Percentiles rank a stretch among this genome's conserved stretches.
These are phyloP conservation scores for Trichoderma parareesei DNA, from an alignment of 495 filamentous ascomycete genomes.

Conservation along the genomic window DNA sequence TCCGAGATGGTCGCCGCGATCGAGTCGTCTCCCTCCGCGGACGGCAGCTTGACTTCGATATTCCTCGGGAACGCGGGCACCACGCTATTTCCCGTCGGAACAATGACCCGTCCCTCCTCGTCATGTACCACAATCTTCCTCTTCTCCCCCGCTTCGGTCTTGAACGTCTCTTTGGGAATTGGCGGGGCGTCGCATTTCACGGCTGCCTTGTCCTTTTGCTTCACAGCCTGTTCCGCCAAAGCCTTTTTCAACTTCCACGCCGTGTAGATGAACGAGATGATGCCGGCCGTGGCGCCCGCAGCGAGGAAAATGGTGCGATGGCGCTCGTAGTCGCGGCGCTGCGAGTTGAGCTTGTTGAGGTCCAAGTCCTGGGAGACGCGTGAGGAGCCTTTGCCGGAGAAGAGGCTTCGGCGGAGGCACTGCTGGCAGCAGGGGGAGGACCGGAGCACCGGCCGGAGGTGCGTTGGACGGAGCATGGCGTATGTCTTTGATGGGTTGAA, in stretches of 20 bases:
- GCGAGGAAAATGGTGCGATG: conserved; percentile 39
- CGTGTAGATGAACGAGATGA: conserved; percentile 40
- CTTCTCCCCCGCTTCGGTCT: conserved; percentile 31
- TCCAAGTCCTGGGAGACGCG: conserved; percentile 39
- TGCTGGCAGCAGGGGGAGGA: conserved; percentile 10
- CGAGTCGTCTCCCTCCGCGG: conserved; percentile 15
- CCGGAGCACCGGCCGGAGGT: conserved; percentile 19
- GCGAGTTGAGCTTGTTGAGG: conserved; percentile 31
- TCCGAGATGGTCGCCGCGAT: conserved; percentile 17
- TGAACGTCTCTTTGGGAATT: conserved; percentile 36
- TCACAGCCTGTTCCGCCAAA: conserved; percentile 15
- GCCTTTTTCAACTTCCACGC: conserved; percentile 32
- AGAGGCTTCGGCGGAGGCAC: conserved; percentile 28
- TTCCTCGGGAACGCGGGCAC: conserved; percentile 74
- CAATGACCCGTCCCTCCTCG: conserved; percentile 53
- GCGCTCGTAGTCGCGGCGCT: conserved; percentile 35
- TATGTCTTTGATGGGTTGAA: not conserved
- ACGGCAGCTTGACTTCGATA: conserved; percentile 31
- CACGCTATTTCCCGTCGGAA: conserved; percentile 72
- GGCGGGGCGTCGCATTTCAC: conserved; percentile 36
- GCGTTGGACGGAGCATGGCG: conserved; percentile 23
- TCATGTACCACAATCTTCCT: conserved; percentile 49
- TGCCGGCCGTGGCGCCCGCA: conserved; percentile 37
- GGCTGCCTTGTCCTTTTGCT: conserved; percentile 18
- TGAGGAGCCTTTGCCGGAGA: conserved; percentile 19